phyloP scores from a whole-genome alignment of 2,329 filamentous ascomycete species.

The Chaetomium sp. region DNA sequence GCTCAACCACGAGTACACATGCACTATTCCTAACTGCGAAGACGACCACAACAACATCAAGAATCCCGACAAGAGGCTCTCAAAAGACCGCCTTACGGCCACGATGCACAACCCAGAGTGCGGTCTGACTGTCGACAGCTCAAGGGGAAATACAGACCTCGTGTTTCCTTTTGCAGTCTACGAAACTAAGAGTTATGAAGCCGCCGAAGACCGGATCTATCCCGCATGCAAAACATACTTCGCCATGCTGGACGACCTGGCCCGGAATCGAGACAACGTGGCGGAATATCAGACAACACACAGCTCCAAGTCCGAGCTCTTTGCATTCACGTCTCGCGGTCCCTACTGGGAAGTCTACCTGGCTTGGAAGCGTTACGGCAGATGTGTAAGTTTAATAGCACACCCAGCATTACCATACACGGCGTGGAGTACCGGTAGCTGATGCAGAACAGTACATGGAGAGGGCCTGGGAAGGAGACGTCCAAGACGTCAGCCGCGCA shows the following conservation, averaged over 20 bases:
- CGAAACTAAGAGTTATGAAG: constrained; percentile 6
- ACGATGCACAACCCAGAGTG: constrained; percentile 12
- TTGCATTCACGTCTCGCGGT: constrained; percentile 13
- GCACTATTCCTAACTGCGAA: not conserved
- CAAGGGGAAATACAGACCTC: constrained; percentile 7
- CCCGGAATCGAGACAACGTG: constrained; percentile 11
- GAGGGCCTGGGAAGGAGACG: constrained; percentile 8
- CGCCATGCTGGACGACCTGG: constrained; percentile 17
- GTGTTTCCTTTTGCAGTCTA: constrained; percentile 14
- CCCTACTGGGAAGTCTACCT: constrained; percentile 7
- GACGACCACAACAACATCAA: not conserved
- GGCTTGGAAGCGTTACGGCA: not conserved
- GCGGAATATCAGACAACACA: constrained; percentile 11
- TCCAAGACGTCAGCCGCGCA: not conserved
- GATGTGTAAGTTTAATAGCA: constrained; percentile 6
- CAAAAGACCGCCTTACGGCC: not conserved
- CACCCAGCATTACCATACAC: too few species aligned
- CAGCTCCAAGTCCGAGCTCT: constrained; percentile 12
- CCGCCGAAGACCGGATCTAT: not conserved
- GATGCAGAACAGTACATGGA: not conserved
- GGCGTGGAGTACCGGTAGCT: not conserved
- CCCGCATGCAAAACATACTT: constrained; percentile 4
- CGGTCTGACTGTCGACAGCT: constrained; percentile 8
- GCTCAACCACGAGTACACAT: not conserved
- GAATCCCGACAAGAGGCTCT: constrained; percentile 3